Evolutionary conservation across 2,329 filamentous ascomycete genomes (phyloP), one percentile per base, ranked within the genome.

Genomic region (Gnomoniopsis sp.): DNA sequence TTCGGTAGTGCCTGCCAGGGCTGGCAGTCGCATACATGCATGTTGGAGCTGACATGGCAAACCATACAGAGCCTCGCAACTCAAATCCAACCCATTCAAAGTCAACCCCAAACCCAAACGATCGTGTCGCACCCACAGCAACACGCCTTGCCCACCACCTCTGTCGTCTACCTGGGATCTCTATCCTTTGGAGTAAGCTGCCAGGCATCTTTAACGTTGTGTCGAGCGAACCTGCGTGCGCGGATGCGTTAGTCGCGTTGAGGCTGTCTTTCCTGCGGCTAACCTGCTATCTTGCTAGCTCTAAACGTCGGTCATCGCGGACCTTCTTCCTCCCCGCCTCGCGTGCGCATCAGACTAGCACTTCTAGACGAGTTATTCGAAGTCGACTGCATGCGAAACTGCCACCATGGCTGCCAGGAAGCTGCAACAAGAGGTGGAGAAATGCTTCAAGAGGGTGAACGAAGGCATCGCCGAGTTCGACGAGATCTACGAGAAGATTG

Each of bases 401-500:
- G 63, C 65, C 77, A 83, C 75, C 69, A 99, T 99, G 95, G 91
- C 95, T 69, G 90, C 90, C 74, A 87, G 95, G 74, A 99, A 99
- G 83, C 85, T 96, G 69, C 90, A 95, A 75, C 93, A 98, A 79
- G 95, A 99, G 79, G 93, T 98, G 70, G 95, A 99, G 72, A 96
- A 97, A 80, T 96, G 91, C 85, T 98, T 97, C 86, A 99, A 99
- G 79, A 96, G 96, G 82, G 93, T 98, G 70, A 84, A 86, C 50
- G 93, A 98, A 79, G 95, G 95, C 55, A 92, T 98, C 57, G 82
- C 87, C 63, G 89, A 93, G 65, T 99, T 99, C 75, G 92, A 98
- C 72, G 83, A 82, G 70, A 97, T 98, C 70, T 96, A 98, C 78
- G 95, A 98, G 68, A 99, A 99, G 85, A 96, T 99, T 65, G 90